These are phyloP conservation scores for Trametes cinnabarina DNA, from an alignment of 768 basidiomycete species.

Conservation along the genomic window DNA sequence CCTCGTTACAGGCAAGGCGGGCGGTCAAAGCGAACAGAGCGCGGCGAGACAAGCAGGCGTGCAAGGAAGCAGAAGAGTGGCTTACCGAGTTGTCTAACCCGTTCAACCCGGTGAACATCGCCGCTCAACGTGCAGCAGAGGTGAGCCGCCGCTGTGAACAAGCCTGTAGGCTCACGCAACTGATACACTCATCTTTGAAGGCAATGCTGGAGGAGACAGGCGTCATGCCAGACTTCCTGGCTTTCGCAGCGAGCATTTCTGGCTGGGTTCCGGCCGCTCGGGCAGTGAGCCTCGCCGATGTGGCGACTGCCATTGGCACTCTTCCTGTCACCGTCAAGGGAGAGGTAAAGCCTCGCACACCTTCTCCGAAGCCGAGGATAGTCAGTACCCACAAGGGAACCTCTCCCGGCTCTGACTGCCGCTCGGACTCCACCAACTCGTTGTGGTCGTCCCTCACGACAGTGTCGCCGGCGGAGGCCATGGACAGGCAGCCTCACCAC, in stretches of 20 bases:
- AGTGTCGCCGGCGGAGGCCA: background rate
- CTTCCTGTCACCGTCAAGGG: too few relatives aligned
- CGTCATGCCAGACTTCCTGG: background rate
- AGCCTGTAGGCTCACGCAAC: background rate
- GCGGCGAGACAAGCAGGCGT: background rate
- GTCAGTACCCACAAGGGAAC: too few relatives aligned
- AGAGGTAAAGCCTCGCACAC: background rate
- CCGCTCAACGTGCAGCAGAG: background rate
- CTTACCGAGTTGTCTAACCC: background rate
- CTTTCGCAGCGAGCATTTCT: background rate
- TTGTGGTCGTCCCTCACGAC: background rate
- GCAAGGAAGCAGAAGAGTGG: background rate
- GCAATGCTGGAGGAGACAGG: background rate
- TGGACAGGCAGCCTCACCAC: too few relatives aligned
- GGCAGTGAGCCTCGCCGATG: background rate
- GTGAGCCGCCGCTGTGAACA: too few relatives aligned
- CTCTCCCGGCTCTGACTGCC: background rate
- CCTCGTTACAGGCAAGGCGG: background rate
- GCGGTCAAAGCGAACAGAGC: background rate
- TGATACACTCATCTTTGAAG: background rate
- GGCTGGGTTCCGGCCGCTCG: background rate
- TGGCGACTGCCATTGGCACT: too few relatives aligned
- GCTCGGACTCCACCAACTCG: background rate
- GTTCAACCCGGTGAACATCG: conserved; percentile 2
- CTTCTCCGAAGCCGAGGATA: background rate